A percentile compares a stretch with the other conserved stretches of the same genome.
phyloP scores from a whole-genome alignment of 2,329 filamentous ascomycete genomes.

The Rhynchosporium agropyri region DNA sequence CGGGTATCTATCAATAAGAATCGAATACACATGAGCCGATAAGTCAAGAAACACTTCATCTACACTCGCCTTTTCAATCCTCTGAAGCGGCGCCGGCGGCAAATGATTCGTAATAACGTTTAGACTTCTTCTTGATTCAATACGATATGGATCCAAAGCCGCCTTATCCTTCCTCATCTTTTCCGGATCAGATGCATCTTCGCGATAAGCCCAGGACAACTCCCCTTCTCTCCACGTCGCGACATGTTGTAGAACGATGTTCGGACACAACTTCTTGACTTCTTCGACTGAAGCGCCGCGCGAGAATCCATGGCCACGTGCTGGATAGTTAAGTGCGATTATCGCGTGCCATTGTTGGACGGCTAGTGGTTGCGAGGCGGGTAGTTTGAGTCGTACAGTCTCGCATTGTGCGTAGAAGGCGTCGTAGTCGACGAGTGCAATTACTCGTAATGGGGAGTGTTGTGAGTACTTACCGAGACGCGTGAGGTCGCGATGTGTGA shows the following conservation, averaged over 20 bases:
- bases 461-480: slow-evolving; percentile 73
- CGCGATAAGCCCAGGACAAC: slow-evolving; percentile 85
- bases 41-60: slow-evolving; percentile 96
- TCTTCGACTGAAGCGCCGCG: slow-evolving; percentile 79
- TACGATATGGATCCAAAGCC: slow-evolving; percentile 86
- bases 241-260: slow-evolving; percentile 86
- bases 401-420: slow-evolving; percentile 98
- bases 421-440: slow-evolving; percentile 93
- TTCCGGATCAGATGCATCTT: slow-evolving; percentile 66
- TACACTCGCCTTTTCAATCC: slow-evolving; percentile 89
- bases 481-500: slow-evolving; percentile 81
- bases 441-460: slow-evolving; percentile 77
- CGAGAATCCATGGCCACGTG: slow-evolving; percentile 76
- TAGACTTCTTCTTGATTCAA: slow-evolving; percentile 81
- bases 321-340: slow-evolving; percentile 95
- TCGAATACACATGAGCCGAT: slow-evolving; percentile 77
- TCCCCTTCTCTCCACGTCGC: slow-evolving; percentile 94
- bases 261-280: slow-evolving; percentile 85
- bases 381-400: slow-evolving; percentile 77
- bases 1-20: slow-evolving; percentile 75
- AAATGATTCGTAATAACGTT: slow-evolving; percentile 74
- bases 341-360: slow-evolving; percentile 82
- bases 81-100: slow-evolving; percentile 61
- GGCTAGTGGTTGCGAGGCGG: slow-evolving; percentile 78
- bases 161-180: slow-evolving; percentile 91